These are phyloP conservation scores for Acer campestre DNA, from an alignment of 345 rosid genomes.

Conservation along the genomic window DNA sequence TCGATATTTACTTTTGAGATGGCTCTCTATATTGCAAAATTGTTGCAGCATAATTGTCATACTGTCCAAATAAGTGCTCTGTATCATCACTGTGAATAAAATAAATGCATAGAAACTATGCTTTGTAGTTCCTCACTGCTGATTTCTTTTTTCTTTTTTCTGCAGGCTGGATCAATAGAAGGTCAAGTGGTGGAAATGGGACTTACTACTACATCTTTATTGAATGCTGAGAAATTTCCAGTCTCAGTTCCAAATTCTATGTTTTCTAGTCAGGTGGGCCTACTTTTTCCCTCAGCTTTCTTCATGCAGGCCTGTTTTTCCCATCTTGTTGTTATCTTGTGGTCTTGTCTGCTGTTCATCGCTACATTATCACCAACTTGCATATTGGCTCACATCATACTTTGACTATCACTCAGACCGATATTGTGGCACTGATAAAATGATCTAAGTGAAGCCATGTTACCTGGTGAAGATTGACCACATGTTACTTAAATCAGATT, in stretches of 20 bases:
- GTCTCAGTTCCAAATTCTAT: constrained; percentile 89
- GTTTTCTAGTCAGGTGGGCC: constrained; percentile 89
- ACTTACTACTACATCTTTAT: constrained; percentile 74
- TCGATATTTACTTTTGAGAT: neutral
- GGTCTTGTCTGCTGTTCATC: neutral
- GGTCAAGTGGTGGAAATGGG: constrained; percentile 97
- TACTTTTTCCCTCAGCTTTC: neutral
- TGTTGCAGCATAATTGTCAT: neutral
- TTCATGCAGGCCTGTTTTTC: constrained; percentile 49
- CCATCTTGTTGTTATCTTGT: neutral
- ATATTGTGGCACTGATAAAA: neutral
- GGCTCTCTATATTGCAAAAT: neutral
- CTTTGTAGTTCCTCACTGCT: neutral
- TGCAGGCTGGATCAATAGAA: constrained; percentile 89
- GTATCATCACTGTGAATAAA: neutral
- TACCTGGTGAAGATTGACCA: neutral
- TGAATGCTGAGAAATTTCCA: constrained; percentile 80
- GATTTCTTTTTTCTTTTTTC: neutral
- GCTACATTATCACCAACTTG: neutral
- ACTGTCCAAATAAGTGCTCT: neutral
- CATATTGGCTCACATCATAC: neutral
- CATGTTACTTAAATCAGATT: neutral
- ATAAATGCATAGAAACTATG: neutral
- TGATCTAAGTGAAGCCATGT: neutral
- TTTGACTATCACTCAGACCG: neutral